Percentiles rank a stretch among this genome's conserved stretches.
These are phyloP conservation scores for Styphnolobium japonicum DNA, from an alignment of 306 rosid species.

Conservation along the genomic window DNA sequence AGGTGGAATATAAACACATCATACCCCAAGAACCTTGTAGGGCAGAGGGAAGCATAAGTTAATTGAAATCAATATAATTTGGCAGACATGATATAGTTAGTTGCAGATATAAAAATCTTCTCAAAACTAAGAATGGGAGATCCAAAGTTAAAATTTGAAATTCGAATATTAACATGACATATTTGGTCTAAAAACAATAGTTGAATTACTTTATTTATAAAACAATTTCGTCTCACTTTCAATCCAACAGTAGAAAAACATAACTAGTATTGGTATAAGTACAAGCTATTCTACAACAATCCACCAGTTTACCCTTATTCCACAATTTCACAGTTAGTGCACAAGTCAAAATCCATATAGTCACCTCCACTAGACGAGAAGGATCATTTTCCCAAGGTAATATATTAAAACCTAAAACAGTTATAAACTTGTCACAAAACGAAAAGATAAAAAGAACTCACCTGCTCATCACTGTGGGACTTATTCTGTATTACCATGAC, in stretches of 20 bases:
- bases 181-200: neutral
- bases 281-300: slow-evolving; percentile 6
- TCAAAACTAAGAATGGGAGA: neutral
- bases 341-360: neutral
- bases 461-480: slow-evolving; percentile 94
- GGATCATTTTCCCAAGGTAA: slow-evolving; percentile 5
- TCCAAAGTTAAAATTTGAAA: neutral
- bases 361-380: neutral
- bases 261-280: neutral
- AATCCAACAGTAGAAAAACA: neutral
- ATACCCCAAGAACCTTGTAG: neutral
- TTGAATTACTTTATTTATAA: neutral
- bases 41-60: neutral
- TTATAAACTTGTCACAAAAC: neutral
- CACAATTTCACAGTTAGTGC: neutral
- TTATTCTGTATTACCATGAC: slow-evolving; percentile 95
- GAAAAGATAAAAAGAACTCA: slow-evolving; percentile 17
- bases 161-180: neutral
- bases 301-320: neutral
- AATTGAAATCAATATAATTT: slow-evolving; percentile 5
- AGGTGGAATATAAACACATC: neutral
- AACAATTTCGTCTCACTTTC: neutral
- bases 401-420: neutral
- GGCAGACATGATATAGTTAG: neutral
- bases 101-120: neutral